phyloP scores from a whole-genome alignment of 1,139 yeast species.

The Geotrichum macrosporum region DNA sequence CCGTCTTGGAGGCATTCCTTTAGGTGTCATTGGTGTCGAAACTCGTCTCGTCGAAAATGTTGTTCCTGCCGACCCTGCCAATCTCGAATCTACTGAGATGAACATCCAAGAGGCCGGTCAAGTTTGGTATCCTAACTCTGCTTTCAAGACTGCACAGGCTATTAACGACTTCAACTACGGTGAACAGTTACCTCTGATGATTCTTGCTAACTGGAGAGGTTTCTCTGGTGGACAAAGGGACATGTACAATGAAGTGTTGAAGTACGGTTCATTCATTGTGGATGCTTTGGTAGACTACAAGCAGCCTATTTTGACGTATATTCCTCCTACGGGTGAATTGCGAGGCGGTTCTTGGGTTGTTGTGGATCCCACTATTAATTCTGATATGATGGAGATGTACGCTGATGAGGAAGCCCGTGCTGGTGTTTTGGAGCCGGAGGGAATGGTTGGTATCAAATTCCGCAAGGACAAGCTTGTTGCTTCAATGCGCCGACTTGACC shows the following conservation, averaged over 20 bases:
- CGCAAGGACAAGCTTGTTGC: slow-evolving; percentile 85
- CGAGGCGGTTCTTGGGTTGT: slow-evolving; percentile 99
- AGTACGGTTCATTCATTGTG: slow-evolving; percentile 93
- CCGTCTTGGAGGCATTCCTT: slow-evolving; percentile 96
- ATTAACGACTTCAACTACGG: slow-evolving; percentile 96
- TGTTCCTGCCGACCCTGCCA: slow-evolving; percentile 97
- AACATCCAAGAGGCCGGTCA: slow-evolving; percentile 95
- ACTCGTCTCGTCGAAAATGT: slow-evolving; percentile 84
- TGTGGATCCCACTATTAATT: slow-evolving; percentile 94
- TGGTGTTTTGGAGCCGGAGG: slow-evolving; percentile 98
- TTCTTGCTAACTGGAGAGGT: slow-evolving; percentile 99
- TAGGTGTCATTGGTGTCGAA: slow-evolving; percentile 97
- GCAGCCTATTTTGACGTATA: slow-evolving; percentile 94
- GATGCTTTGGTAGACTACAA: slow-evolving; percentile 94
- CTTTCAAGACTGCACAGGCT: slow-evolving; percentile 98
- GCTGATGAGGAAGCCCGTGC: slow-evolving; percentile 95
- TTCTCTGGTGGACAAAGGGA: slow-evolving; percentile 99
- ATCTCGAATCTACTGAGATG: slow-evolving; percentile 86
- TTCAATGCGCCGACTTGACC: slow-evolving; percentile 87
- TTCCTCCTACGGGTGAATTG: slow-evolving; percentile 96
- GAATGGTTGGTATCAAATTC: slow-evolving; percentile 97
- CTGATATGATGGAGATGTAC: slow-evolving; percentile 98
- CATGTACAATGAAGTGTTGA: slow-evolving; percentile 97
- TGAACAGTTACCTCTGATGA: slow-evolving; percentile 95
- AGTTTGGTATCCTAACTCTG: slow-evolving; percentile 99